Percentiles rank a stretch among this genome's conserved stretches.
phyloP scores from a whole-genome alignment of 2,329 filamentous ascomycete species.

The Harringtonia aguacate region DNA sequence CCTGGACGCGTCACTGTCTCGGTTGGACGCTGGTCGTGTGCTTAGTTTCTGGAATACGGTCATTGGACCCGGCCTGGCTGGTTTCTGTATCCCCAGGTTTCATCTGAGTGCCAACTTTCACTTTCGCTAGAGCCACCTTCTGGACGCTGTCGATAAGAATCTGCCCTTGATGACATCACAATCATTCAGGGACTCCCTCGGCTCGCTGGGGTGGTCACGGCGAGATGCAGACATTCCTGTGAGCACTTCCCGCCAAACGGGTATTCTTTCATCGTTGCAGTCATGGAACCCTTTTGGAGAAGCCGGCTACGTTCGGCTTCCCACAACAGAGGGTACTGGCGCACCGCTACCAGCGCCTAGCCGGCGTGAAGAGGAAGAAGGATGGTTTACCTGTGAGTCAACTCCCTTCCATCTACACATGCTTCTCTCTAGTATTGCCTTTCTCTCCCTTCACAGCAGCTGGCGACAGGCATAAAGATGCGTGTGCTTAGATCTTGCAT shows the following conservation, averaged over 20 bases:
- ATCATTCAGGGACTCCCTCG: conserved; percentile 89
- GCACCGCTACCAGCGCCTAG: conserved; percentile 77
- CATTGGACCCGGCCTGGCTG: no score
- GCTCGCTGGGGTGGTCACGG: conserved; percentile 88
- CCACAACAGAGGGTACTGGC: conserved; percentile 70
- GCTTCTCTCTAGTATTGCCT: conserved; percentile 6
- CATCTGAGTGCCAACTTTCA: no score
- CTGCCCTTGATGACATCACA: conserved; percentile 85
- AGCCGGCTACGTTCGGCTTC: conserved; percentile 81
- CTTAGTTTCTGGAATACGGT: no score
- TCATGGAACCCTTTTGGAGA: conserved; percentile 81
- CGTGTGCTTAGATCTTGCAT: no score
- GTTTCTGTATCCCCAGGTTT: no score
- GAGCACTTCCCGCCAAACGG: conserved; percentile 59
- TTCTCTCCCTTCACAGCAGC: background rate
- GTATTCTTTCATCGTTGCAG: conserved; percentile 70
- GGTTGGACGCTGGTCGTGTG: no score
- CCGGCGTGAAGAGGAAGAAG: conserved; percentile 88
- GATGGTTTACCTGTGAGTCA: conserved; percentile 85
- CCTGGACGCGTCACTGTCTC: no score
- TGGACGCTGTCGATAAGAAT: no score
- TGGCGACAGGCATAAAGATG: no score
- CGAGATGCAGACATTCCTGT: conserved; percentile 67
- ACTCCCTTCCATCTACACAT: conserved; percentile 13
- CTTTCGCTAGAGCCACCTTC: no score